These are phyloP conservation scores for Ceratobasidium sp. DNA, from an alignment of 1,284 basidiomycete species.

Conservation along the genomic window DNA sequence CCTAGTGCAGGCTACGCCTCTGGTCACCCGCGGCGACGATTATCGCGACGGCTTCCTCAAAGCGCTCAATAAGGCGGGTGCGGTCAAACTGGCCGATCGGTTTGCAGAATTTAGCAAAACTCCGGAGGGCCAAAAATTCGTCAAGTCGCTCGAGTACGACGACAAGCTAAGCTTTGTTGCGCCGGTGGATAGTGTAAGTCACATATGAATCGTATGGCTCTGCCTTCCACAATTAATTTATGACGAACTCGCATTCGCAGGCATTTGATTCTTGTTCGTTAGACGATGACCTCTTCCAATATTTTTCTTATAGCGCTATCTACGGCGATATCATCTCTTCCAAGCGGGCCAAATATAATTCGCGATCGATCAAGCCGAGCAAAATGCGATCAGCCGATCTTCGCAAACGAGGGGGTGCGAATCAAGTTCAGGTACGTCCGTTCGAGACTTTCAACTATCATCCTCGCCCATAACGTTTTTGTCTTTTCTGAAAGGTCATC, in stretches of 20 bases:
- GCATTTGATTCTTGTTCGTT: slow-evolving; percentile 9
- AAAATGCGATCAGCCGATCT: too few species aligned
- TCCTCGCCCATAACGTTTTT: background rate
- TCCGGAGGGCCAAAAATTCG: background rate
- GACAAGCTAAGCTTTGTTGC: background rate
- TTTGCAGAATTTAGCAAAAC: background rate
- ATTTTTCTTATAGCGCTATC: too few species aligned
- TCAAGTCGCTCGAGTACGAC: background rate
- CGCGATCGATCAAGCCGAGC: too few species aligned
- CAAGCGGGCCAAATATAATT: too few species aligned
- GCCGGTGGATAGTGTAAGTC: background rate
- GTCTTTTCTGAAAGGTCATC: slow-evolving; percentile 5
- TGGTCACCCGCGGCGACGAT: background rate
- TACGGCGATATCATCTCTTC: too few species aligned
- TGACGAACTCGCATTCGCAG: background rate
- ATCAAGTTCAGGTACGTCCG: too few species aligned
- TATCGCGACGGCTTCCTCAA: background rate
- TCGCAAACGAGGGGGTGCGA: too few species aligned
- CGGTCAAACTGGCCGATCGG: background rate
- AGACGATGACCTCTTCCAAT: background rate
- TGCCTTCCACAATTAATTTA: too few species aligned
- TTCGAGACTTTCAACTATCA: too few species aligned
- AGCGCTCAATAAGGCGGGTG: background rate
- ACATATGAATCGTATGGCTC: too few species aligned
- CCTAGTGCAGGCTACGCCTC: background rate